Evolutionary conservation across 805 yeast genomes (phyloP).

Genomic region (Nakazawaea siamensis): DNA sequence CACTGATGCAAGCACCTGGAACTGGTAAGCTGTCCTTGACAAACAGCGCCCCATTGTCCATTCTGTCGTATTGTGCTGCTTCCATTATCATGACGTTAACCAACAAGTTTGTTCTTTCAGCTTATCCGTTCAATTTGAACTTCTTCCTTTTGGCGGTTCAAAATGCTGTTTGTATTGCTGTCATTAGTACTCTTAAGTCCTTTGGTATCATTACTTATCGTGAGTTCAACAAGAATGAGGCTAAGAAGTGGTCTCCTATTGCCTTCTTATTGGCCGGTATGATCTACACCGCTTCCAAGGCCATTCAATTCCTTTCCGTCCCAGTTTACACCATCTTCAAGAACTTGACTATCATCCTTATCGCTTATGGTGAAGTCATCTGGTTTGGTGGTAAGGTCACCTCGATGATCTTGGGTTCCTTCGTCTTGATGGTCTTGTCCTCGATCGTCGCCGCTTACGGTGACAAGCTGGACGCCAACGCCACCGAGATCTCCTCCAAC

Average conservation of each 20-base stretch:
- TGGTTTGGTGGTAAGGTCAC: constrained; percentile 96
- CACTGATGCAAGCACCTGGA: neutral
- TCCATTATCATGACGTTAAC: constrained; percentile 97
- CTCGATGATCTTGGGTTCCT: constrained; percentile 82
- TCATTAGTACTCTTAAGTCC: constrained; percentile 65
- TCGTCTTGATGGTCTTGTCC: constrained; percentile 86
- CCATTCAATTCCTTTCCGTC: constrained; percentile 81
- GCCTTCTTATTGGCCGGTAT: constrained; percentile 81
- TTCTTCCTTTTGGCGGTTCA: constrained; percentile 87
- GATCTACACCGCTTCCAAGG: constrained; percentile 96
- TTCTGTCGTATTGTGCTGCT: constrained; percentile 79
- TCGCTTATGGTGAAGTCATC: constrained; percentile 96
- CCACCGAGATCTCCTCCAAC: constrained; percentile 29
- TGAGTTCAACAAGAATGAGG: constrained; percentile 77
- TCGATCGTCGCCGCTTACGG: constrained; percentile 96
- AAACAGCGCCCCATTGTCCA: constrained; percentile 60
- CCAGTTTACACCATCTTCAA: constrained; percentile 98
- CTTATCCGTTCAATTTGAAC: constrained; percentile 66
- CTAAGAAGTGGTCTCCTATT: constrained; percentile 93
- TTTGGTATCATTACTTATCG: constrained; percentile 80
- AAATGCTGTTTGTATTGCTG: constrained; percentile 70
- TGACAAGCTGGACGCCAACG: constrained; percentile 41
- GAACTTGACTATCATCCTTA: constrained; percentile 90
- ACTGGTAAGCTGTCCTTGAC: constrained; percentile 19
- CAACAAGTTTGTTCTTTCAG: constrained; percentile 87